Conservation (phyloP, 176 grass and related monocot species). For the Sorghum bicolor region DNA sequence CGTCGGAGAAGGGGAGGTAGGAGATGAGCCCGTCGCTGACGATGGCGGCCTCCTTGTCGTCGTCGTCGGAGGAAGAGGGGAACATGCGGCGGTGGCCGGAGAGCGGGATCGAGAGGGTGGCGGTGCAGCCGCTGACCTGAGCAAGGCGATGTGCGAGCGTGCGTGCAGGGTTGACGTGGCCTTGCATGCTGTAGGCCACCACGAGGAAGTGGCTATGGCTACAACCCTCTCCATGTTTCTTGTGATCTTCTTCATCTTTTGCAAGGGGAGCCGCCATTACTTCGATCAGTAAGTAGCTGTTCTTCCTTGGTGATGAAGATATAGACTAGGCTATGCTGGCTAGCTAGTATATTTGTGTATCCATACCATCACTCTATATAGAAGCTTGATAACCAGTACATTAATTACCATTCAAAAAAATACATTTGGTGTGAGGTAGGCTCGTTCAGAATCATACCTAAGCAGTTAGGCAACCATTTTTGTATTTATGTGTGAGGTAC, state of each 20-base stretch:
- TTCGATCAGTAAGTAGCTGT: neutral
- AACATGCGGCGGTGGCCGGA: constrained; percentile 44
- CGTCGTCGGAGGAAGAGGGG: neutral
- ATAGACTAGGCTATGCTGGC: no score
- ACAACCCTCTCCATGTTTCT: neutral
- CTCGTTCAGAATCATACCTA: no score
- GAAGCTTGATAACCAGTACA: no score
- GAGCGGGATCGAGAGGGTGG: constrained; percentile 31
- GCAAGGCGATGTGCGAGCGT: neutral
- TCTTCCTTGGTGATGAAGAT: neutral
- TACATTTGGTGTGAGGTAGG: no score
- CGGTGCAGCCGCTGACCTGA: neutral
- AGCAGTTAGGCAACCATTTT: no score
- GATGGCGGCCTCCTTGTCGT: neutral
- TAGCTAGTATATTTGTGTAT: no score
- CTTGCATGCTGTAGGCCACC: neutral
- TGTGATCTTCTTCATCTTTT: neutral
- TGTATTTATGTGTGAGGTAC: no score
- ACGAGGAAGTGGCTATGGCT: neutral
- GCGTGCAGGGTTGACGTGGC: neutral
- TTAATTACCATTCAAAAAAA: no score
- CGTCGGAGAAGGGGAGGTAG: constrained; percentile 37
- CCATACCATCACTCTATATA: no score
- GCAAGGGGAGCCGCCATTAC: neutral
- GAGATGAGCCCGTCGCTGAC: constrained; percentile 22